Base-by-base conservation (phyloP, 768 basidiomycete genomes). In the Leccinum uliginosum region DNA sequence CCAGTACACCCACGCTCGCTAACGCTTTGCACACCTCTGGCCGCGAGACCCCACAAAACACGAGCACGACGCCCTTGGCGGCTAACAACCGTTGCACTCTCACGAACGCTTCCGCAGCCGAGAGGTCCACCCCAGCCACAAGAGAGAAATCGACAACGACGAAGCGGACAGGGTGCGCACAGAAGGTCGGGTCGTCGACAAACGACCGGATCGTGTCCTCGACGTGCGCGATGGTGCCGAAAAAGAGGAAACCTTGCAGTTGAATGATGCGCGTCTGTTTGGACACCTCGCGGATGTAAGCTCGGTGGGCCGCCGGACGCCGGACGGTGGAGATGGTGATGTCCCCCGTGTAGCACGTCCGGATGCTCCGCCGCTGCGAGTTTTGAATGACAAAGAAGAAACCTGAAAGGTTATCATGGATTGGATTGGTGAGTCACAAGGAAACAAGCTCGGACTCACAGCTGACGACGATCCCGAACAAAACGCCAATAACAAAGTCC, bases 351-450 rank as follows among this genome's bases (percentile, higher is more conserved):
- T 91, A 86, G 35, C 93, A 79, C 0, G 86, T 82, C 9, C 96
- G 84, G 58, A 99, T 93, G 60, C 93, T 92, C 46, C 83, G 74
- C 15, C 91, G 73, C 63, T 87, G 89, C 0, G 94, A 97, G 57
- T 91, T 96, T 65, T 96, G 92, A 2, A 98, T 80, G n/a, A 99
- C 96, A 66, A 99, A 99, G 76, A 96, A 97, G 72, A 98, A 79
- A 65, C 88, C 91, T 91, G 40, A 43, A 34, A 24, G 0, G 40
- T 8, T 23, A 40, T 23, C 27, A 17, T 2, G 26, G 19, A 24
- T 12, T 2, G 26, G 19, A 24, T 12, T 6, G 29, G 56, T 59
- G 47, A 57, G 65, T 44, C 5, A 46, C 14, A 15, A n/a, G 10
- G 5, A 7, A 50, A 10, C 40, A 35, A 4, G 9, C 4, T 43